Conservation (phyloP, 371 early-diverging fungal genomes). For the Apophysomyces trapeziformis region DNA sequence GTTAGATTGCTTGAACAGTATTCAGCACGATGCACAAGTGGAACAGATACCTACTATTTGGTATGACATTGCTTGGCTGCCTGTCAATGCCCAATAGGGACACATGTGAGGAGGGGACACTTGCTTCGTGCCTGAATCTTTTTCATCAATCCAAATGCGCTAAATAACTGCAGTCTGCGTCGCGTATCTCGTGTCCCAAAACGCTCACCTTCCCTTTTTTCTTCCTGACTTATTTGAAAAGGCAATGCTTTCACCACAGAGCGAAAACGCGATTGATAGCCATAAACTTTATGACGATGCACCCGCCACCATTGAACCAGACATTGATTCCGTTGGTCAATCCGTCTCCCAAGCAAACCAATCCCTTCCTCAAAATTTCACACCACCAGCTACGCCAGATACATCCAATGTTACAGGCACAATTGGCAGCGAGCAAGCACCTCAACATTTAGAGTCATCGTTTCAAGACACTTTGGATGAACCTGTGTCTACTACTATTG, state of each 20-base stretch:
- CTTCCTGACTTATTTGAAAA: neutral
- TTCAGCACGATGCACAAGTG: too few species aligned
- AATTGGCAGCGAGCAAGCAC: conserved; percentile 19
- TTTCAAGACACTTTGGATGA: conserved; percentile 88
- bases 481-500: conserved; percentile 85
- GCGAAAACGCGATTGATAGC: neutral
- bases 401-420: conserved; percentile 24
- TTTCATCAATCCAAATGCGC: too few species aligned
- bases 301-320: conserved; percentile 27
- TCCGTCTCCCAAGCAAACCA: conserved; percentile 22
- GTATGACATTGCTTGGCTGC: too few species aligned
- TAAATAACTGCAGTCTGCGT: neutral
- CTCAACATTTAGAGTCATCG: conserved; percentile 16
- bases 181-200: neutral
- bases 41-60: too few species aligned
- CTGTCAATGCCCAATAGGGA: too few species aligned
- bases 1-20: too few species aligned
- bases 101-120: too few species aligned
- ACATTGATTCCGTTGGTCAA: conserved; percentile 34
- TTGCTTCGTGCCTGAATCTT: too few species aligned
- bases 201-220: neutral
- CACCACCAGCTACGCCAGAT: neutral
- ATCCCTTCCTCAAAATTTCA: conserved; percentile 23
- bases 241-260: neutral
- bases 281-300: neutral